phyloP scores from a whole-genome alignment of 805 yeast species.

The Saccharomycopsis sp. region DNA sequence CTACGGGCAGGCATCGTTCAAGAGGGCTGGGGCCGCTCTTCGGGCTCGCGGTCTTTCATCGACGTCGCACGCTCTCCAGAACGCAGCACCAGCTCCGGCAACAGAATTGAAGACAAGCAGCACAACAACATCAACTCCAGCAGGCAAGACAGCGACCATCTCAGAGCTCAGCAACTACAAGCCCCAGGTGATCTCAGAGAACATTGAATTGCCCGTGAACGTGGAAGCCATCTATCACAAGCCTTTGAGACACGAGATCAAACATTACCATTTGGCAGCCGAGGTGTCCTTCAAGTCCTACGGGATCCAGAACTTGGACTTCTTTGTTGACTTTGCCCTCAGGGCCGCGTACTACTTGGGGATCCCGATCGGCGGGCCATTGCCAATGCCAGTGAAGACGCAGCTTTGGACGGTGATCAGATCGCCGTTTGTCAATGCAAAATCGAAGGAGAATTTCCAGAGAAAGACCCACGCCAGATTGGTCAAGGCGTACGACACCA shows the following conservation, averaged over 20 bases:
- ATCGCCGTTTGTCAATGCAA: conserved; percentile 91
- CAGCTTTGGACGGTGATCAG: conserved; percentile 90
- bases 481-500: conserved; percentile 73
- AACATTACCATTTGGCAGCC: conserved; percentile 73
- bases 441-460: conserved; percentile 88
- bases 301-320: conserved; percentile 59
- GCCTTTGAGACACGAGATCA: conserved; percentile 60
- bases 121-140: conserved; percentile 3
- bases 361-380: conserved; percentile 73
- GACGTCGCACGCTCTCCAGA: too few species aligned
- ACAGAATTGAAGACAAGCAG: conserved; percentile 14
- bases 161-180: conserved; percentile 27
- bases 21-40: too few species aligned
- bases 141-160: conserved; percentile 1
- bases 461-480: conserved; percentile 73
- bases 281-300: conserved; percentile 64
- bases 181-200: conserved; percentile 32
- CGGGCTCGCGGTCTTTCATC: too few species aligned
- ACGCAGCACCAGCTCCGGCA: too few species aligned
- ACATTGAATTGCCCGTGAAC: conserved; percentile 69
- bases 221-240: conserved; percentile 75
- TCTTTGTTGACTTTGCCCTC: conserved; percentile 75
- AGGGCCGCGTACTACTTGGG: conserved; percentile 88
- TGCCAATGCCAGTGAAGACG: conserved; percentile 56
- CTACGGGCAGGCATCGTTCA: too few species aligned